Base-by-base conservation (phyloP, 345 rosid species). In the Geranium rotundifolium region DNA sequence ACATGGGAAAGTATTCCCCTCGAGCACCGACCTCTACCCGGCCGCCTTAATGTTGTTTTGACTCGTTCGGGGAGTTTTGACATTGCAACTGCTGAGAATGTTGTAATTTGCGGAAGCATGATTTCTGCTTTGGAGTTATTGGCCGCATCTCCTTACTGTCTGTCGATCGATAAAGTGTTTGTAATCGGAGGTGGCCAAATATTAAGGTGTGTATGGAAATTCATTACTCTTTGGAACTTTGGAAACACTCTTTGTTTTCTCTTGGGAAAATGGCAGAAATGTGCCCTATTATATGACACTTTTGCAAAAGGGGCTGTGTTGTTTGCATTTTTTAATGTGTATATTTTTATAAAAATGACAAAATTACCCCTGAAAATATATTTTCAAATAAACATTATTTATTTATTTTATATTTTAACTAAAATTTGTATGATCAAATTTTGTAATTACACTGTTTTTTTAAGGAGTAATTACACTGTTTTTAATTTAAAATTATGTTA, bases 121-220 rank as follows among this genome's bases (percentile, higher is more conserved):
- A 54, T 23, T n/a, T 84, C 84, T 12, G 93, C 97, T 67, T 75
- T 88, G 76, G 79, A 82, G 54, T 58, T 86, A 41, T 72, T 88
- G 79, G 85, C 85, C 0, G 68, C 72, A 0, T 54, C 71, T 14
- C 85, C 80, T 16, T 82, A 84, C 71, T 70, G 75, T 23, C 60
- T 76, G 19, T 75, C 81, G 7, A 78, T 82, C 17, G 96, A 90
- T 79, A 88, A 67, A 62, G 91, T 86, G 56, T 90, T 81, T 76
- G 68, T 90, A 65, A 74, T 86, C 1, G 97, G 97, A 67, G 96
- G 96, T 52, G 88, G 91, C 67, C 86, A 86, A 57, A 69, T 88
- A 63, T 73, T 84, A 30, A 81, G 93, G 96, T 88, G 59, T 54
- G 52, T 27, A 23, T 57, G 23, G 19, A 20, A 57, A 3, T 58